These are phyloP conservation scores for Mycosphaerelloides madeirae DNA, from an alignment of 2,329 filamentous ascomycete genomes.

Conservation along the genomic window DNA sequence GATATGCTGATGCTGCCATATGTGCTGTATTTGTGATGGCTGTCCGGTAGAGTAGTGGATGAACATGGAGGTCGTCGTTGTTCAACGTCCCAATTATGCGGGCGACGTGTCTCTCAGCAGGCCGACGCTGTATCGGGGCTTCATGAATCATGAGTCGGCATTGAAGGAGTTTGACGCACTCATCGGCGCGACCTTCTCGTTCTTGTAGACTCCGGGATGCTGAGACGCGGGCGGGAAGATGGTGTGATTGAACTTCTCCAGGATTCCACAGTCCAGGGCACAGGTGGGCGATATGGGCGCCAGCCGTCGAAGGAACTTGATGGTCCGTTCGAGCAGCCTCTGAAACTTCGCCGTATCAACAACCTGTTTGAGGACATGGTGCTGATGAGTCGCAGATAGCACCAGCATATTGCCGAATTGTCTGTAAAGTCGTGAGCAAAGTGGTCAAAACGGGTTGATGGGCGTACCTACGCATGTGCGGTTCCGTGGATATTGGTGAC, in stretches of 20 bases:
- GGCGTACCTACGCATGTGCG: conserved; percentile 76
- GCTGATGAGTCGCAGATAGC: conserved; percentile 72
- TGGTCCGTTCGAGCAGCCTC: conserved; percentile 65
- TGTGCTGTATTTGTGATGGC: not conserved
- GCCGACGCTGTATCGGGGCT: no score
- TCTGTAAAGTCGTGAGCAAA: conserved; percentile 45
- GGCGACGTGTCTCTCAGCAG: no score
- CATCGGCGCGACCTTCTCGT: conserved; percentile 21
- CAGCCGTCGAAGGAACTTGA: conserved; percentile 67
- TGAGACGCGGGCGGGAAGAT: conserved; percentile 22
- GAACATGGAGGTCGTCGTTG: no score
- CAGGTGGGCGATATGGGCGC: conserved; percentile 71
- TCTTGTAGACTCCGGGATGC: conserved; percentile 20
- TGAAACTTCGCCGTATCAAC: conserved; percentile 55
- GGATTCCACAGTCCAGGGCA: conserved; percentile 66
- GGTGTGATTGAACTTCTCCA: conserved; percentile 50
- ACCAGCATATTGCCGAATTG: conserved; percentile 97
- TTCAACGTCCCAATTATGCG: no score
- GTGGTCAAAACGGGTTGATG: conserved; percentile 1
- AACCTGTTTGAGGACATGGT: conserved; percentile 50
- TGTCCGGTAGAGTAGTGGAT: no score
- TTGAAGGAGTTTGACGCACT: conserved; percentile 24
- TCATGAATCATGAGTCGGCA: not conserved
- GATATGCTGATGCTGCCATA: conserved; percentile 1
- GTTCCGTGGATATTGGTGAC: conserved; percentile 97